Evolutionary conservation across 305 asterid genomes (phyloP).

Genomic region (Rubia tinctorum): DNA sequence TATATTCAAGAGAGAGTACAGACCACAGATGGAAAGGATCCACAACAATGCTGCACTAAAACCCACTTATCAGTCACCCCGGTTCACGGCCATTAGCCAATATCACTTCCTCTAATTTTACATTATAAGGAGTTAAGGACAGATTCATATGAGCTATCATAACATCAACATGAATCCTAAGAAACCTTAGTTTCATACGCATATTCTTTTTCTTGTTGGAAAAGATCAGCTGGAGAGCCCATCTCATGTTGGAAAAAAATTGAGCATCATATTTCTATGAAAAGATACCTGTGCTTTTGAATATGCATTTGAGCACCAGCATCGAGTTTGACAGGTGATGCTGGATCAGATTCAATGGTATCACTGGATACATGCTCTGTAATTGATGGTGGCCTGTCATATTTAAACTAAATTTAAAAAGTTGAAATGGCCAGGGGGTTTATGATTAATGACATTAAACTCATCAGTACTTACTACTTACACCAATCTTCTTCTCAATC

Average conservation of each 20-base stretch:
- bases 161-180: not conserved
- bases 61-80: not conserved
- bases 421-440: slow-evolving; percentile 12
- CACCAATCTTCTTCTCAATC: slow-evolving; percentile 83
- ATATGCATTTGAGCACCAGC: slow-evolving; percentile 70
- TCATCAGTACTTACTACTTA: slow-evolving; percentile 46
- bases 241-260: slow-evolving; percentile 7
- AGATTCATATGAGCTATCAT: not conserved
- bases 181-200: not conserved
- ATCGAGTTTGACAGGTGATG: slow-evolving; percentile 69
- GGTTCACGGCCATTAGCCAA: not conserved
- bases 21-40: not conserved
- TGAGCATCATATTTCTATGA: not conserved
- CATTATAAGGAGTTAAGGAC: not conserved
- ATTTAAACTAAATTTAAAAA: slow-evolving; percentile 23
- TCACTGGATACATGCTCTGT: slow-evolving; percentile 40
- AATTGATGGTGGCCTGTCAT: slow-evolving; percentile 46
- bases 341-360: slow-evolving; percentile 33
- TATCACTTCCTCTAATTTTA: not conserved
- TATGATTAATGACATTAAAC: slow-evolving; percentile 6
- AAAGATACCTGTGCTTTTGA: slow-evolving; percentile 70
- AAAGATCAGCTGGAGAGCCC: not conserved
- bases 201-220: not conserved
- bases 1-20: not conserved
- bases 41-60: not conserved